Evolutionary conservation across 139 green algal species (phyloP).

Genomic region (Chlamydomonas urium): DNA sequence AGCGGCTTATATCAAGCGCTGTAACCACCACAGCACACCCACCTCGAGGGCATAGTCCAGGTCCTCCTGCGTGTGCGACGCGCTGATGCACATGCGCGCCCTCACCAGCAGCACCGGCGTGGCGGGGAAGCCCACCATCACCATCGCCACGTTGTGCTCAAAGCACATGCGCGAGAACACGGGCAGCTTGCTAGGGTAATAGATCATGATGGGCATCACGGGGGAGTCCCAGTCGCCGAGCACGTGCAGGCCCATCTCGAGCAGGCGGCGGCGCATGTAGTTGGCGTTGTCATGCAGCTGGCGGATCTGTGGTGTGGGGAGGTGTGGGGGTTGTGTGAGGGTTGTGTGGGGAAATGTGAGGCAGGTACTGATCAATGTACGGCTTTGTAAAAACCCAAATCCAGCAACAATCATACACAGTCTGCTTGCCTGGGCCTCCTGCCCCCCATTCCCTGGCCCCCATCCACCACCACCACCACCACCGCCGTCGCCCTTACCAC

Average conservation of each 20-base stretch:
- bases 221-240: slow-evolving; percentile 93
- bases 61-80: slow-evolving; percentile 84
- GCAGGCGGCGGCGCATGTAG: slow-evolving; percentile 72
- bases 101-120: slow-evolving; percentile 82
- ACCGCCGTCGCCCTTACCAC: too few relatives aligned
- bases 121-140: slow-evolving; percentile 93
- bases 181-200: slow-evolving; percentile 71
- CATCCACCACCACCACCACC: too few relatives aligned
- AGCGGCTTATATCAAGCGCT: not conserved
- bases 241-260: slow-evolving; percentile 67
- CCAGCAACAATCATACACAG: too few relatives aligned
- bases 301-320: slow-evolving; percentile 83
- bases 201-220: slow-evolving; percentile 98
- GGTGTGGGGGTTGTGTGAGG: too few relatives aligned
- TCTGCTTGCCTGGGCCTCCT: too few relatives aligned
- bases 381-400: too few relatives aligned
- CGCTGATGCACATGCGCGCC: slow-evolving; percentile 90
- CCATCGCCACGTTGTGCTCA: slow-evolving; percentile 58
- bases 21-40: slow-evolving; percentile 9
- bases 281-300: slow-evolving; percentile 88
- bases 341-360: too few relatives aligned
- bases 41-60: slow-evolving; percentile 85
- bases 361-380: too few relatives aligned
- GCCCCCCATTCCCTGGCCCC: too few relatives aligned
- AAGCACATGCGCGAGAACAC: slow-evolving; percentile 70